Evolutionary conservation across 768 basidiomycete genomes (phyloP).

Genomic region (Amanita thiersii): DNA sequence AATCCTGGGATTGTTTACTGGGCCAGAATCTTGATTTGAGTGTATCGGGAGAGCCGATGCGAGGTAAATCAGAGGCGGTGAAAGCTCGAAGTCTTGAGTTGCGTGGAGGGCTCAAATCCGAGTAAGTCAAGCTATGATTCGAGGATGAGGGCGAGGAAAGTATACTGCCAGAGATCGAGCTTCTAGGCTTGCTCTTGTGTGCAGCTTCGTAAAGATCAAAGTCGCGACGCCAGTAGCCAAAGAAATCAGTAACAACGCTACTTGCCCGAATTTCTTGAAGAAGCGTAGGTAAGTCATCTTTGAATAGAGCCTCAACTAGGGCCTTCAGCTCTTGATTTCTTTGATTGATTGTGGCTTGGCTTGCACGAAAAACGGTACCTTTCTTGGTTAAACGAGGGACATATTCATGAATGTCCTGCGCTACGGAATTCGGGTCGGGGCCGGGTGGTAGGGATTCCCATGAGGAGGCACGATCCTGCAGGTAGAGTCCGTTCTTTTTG

Average conservation of each 20-base stretch:
- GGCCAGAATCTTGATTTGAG: constrained; percentile 3
- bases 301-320: constrained; percentile 52
- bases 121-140: constrained; percentile 9
- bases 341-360: constrained; percentile 55
- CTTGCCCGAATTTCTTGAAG: constrained; percentile 57
- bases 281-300: constrained; percentile 54
- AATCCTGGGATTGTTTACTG: constrained; percentile 14
- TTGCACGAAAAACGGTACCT: constrained; percentile 64
- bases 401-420: constrained; percentile 57
- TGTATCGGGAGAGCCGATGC: not conserved
- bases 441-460: constrained; percentile 83
- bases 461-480: constrained; percentile 68
- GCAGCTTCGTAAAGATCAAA: constrained; percentile 43
- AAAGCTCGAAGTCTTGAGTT: constrained; percentile 15
- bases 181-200: constrained; percentile 22
- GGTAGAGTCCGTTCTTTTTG: constrained; percentile 64
- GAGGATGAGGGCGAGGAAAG: constrained; percentile 52
- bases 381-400: constrained; percentile 66
- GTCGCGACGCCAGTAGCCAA: constrained; percentile 71
- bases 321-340: constrained; percentile 52
- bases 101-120: constrained; percentile 3
- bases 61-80: constrained; percentile 1
- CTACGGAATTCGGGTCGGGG: constrained; percentile 68
- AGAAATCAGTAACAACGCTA: constrained; percentile 62
- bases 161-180: constrained; percentile 46